Percentiles rank a stretch among this genome's conserved stretches.
These are phyloP conservation scores for Chenopodium album DNA, from an alignment of 148 eudicot genomes.

Conservation along the genomic window DNA sequence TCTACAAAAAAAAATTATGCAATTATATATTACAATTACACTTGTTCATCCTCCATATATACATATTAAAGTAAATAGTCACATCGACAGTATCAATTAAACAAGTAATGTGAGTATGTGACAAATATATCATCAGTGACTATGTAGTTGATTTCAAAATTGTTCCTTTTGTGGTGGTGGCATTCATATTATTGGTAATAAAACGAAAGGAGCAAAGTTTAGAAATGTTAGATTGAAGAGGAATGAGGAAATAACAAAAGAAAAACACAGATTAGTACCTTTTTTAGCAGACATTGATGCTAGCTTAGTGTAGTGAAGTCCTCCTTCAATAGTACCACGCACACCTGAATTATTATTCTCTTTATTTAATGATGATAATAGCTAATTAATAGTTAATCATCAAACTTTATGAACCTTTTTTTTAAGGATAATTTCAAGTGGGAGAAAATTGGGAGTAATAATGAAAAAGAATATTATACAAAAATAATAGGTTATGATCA, in stretches of 20 bases:
- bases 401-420: background rate
- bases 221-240: background rate
- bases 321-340: background rate
- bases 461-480: constrained; percentile 11
- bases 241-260: background rate
- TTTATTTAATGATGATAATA: background rate
- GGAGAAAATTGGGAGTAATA: background rate
- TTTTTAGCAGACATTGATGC: constrained; percentile 9
- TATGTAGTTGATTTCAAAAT: too few species aligned
- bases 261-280: background rate
- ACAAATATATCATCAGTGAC: too few species aligned
- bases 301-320: background rate
- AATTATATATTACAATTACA: too few species aligned
- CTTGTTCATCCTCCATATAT: too few species aligned
- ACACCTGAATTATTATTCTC: background rate
- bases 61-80: too few species aligned
- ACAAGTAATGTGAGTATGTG: too few species aligned
- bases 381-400: background rate
- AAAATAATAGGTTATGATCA: background rate
- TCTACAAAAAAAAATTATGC: too few species aligned
- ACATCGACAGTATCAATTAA: too few species aligned
- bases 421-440: background rate
- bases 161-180: too few species aligned
- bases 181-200: background rate
- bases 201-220: background rate